Percentiles rank a stretch among this genome's conserved stretches.
Conservation (phyloP, 2,329 filamentous ascomycete species). For the Venturia oleaginea region DNA sequence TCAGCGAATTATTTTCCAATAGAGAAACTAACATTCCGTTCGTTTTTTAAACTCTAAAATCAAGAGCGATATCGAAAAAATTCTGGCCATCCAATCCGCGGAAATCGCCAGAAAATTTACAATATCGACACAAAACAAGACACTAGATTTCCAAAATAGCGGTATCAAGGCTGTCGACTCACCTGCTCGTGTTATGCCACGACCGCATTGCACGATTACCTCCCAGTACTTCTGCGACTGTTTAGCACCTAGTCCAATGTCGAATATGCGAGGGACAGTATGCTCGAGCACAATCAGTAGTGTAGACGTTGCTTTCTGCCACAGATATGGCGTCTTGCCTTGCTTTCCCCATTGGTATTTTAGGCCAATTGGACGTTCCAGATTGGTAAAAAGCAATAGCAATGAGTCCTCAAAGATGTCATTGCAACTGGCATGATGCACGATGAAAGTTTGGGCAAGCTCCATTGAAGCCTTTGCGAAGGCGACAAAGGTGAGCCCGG, state of each 20-base stretch:
- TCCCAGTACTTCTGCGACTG: conserved; percentile 53
- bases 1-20: background rate
- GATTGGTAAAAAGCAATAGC: background rate
- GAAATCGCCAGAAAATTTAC: background rate
- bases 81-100: background rate
- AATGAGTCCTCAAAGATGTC: conserved; percentile 6
- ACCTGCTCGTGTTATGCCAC: conserved; percentile 25
- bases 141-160: background rate
- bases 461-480: conserved; percentile 76
- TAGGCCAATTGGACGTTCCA: conserved; percentile 43
- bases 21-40: background rate
- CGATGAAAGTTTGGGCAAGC: conserved; percentile 53
- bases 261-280: conserved; percentile 44
- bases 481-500: conserved; percentile 74
- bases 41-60: background rate
- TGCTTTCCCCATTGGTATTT: conserved; percentile 73
- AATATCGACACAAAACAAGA: background rate
- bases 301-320: conserved; percentile 70
- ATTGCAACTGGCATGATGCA: conserved; percentile 50
- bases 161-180: background rate
- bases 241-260: conserved; percentile 27
- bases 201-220: conserved; percentile 30
- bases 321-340: conserved; percentile 63
- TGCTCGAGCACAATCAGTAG: conserved; percentile 59
- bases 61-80: background rate